Evolutionary conservation across 805 yeast species (phyloP).

Genomic region (Jamesozyma rosinii): DNA sequence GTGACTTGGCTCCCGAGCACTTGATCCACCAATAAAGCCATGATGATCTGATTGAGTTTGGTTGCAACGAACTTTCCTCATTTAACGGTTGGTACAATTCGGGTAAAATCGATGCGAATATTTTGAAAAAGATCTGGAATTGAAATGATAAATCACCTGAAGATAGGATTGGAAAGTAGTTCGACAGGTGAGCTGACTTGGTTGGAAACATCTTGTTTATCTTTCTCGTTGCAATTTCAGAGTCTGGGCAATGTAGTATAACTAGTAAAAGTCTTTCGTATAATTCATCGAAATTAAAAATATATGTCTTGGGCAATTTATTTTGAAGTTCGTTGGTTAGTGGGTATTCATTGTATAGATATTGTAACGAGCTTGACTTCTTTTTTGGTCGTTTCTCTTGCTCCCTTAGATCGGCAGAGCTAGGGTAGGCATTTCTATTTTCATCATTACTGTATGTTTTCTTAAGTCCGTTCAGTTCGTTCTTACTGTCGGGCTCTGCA

Average conservation of each 20-base stretch:
- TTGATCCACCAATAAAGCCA: conserved; percentile 96
- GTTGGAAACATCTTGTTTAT: conserved; percentile 7
- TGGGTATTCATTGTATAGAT: conserved; percentile 26
- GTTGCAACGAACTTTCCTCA: conserved; percentile 68
- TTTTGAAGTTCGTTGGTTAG: conserved; percentile 17
- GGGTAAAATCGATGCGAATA: conserved; percentile 58
- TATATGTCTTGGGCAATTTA: conserved; percentile 17
- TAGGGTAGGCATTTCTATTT: no score
- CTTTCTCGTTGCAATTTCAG: conserved; percentile 14
- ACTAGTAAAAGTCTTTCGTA: conserved; percentile 72
- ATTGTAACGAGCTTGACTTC: conserved; percentile 5
- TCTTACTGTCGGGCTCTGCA: neutral
- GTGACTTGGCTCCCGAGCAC: conserved; percentile 78
- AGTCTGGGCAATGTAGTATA: conserved; percentile 62
- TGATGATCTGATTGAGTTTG: conserved; percentile 50
- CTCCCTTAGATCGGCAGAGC: no score
- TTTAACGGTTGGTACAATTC: conserved; percentile 66
- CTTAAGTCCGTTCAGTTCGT: neutral
- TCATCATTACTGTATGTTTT: neutral
- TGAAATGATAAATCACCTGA: conserved; percentile 30
- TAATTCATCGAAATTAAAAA: conserved; percentile 53
- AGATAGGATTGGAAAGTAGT: conserved; percentile 28
- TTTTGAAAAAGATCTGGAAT: conserved; percentile 41
- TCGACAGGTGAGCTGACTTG: conserved; percentile 7
- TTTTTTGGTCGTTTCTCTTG: neutral